phyloP scores from a whole-genome alignment of 2,329 filamentous ascomycete species.

The Hypoxylon sp. region DNA sequence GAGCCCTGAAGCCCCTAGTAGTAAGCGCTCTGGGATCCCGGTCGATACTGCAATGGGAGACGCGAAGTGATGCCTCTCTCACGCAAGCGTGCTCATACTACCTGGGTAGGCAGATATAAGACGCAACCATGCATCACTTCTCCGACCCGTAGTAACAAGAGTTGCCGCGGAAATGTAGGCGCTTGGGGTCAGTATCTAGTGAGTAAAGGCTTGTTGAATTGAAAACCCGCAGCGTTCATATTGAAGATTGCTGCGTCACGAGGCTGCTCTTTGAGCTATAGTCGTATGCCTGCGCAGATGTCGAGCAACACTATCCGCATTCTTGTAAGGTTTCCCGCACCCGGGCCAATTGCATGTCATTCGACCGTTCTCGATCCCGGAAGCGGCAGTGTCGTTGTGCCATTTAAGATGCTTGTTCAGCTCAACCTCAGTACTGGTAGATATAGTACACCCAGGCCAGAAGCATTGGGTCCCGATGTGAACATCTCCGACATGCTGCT shows the following conservation, averaged over 20 bases:
- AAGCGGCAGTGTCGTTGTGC: background rate
- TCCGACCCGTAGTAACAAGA: background rate
- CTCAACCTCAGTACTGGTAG: background rate
- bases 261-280: background rate
- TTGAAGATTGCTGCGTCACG: background rate
- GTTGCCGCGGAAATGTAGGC: background rate
- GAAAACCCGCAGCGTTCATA: background rate
- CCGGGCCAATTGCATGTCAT: conserved; percentile 4
- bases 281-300: background rate
- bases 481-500: background rate
- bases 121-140: background rate
- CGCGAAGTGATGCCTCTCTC: background rate
- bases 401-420: background rate
- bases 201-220: background rate
- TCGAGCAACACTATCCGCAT: background rate
- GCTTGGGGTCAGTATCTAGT: background rate
- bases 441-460: background rate
- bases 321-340: background rate
- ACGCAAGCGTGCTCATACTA: background rate
- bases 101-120: background rate
- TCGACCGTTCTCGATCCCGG: background rate
- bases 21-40: background rate
- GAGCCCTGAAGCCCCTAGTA: background rate
- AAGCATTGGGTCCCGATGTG: conserved; percentile 16
- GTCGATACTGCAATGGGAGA: background rate